phyloP scores from a whole-genome alignment of 2,329 filamentous ascomycete species.

The Fusarium tjaetaba region DNA sequence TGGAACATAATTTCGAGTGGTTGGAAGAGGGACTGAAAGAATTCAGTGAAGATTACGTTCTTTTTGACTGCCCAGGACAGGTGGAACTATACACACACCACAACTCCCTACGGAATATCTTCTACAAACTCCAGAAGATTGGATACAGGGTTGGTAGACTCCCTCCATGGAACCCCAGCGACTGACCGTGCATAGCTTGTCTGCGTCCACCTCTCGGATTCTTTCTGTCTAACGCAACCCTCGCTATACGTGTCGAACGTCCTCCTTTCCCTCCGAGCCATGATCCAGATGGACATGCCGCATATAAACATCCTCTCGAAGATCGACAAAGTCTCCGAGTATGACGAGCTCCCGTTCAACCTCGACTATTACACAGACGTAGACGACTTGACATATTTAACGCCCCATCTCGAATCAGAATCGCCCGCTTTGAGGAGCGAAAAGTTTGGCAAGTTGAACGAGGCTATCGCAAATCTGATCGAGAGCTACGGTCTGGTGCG shows the following conservation, averaged over 20 bases:
- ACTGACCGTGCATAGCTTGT: conserved; percentile 72
- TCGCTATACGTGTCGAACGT: conserved; percentile 96
- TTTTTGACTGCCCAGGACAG: conserved; percentile 97
- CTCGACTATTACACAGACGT: conserved; percentile 98
- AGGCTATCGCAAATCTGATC: conserved; percentile 85
- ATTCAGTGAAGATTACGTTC: conserved; percentile 87
- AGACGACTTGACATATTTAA: conserved; percentile 86
- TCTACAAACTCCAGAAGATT: conserved; percentile 88
- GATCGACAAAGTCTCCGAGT: conserved; percentile 91
- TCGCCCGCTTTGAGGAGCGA: conserved; percentile 73
- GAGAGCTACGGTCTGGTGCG: conserved; percentile 89
- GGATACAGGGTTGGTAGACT: conserved; percentile 80
- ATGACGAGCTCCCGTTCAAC: conserved; percentile 90
- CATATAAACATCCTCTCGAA: conserved; percentile 97
- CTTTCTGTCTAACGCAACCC: conserved; percentile 90
- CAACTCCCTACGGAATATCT: conserved; percentile 88
- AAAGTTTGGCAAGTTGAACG: conserved; percentile 87
- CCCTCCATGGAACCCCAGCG: too few relatives aligned
- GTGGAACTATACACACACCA: conserved; percentile 98
- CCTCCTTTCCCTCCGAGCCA: conserved; percentile 90
- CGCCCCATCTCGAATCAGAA: conserved; percentile 83
- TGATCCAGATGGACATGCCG: conserved; percentile 98
- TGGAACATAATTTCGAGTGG: conserved; percentile 96
- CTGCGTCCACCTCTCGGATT: conserved; percentile 92
- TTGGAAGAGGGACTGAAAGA: conserved; percentile 82